Evolutionary conservation across 2,329 filamentous ascomycete genomes (phyloP), one percentile per base, ranked within the genome.

Genomic region (Penicillium nordicum): DNA sequence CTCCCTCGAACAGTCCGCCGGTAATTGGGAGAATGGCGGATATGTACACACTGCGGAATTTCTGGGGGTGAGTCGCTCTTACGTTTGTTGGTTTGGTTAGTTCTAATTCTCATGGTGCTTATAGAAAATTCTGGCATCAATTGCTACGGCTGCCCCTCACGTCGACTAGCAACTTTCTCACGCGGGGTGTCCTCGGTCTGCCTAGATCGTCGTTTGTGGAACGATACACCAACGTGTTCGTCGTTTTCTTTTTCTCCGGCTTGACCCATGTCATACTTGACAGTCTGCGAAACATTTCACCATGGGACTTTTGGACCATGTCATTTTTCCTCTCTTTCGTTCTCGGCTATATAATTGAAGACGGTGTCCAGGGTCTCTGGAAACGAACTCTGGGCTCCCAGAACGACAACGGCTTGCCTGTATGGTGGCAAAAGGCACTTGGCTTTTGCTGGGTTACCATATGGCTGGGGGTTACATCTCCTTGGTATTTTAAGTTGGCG

Each of bases 41-140:
- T 53, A 55, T 62, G 9, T 67, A 65, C 41, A 68, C 67, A 5
- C 8, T 70, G 16, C 62, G 67, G 12, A 58, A 63, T 5, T 68
- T 63, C 30, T 71, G 68, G 68, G 65, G 68, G 68, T 70, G 44
- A 58, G 67, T 63, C 5, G 2, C 1, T 16, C 9, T 5, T 16
- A 9, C 42, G 7, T 34, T 51, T 25, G 14, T 4, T 34, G 3
- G 21, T 4, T 18, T 11, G 42, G n/a, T 9, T 12, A 2, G 9
- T 25, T 40, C 16, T 42, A 36, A 29, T 36, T n/a, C n/a, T 11
- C 2, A 8, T 41, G 11, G 8, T 11, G 16, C 3, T 45, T 1
- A 3, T 27, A 69, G 69, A 3, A 69, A 65, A 62, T 69, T 64
- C 49, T 70, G 68, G 68, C 69, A 71, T 44, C 69, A 71, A 41